Conservation (phyloP, 1,284 basidiomycete species). For the Cryptococcus neoformans region DNA sequence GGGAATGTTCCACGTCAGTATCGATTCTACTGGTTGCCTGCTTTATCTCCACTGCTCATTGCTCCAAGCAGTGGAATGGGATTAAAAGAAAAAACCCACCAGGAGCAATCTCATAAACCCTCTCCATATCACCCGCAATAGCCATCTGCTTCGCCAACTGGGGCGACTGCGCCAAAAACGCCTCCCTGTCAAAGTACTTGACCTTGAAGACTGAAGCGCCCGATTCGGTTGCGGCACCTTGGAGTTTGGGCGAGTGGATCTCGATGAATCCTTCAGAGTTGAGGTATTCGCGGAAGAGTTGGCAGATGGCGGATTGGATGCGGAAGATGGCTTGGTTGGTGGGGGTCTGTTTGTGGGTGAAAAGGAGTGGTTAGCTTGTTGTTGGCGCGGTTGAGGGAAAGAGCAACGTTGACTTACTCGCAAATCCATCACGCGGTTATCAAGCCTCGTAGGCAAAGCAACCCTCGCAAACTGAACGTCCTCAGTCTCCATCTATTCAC, state of each 20-base stretch:
- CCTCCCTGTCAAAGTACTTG: slow-evolving; percentile 91
- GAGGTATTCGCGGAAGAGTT: slow-evolving; percentile 85
- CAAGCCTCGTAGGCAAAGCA: slow-evolving; percentile 86
- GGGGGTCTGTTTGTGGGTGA: slow-evolving; percentile 61
- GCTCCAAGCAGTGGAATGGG: too few relatives aligned
- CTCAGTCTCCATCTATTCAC: slow-evolving; percentile 53
- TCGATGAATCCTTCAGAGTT: slow-evolving; percentile 68
- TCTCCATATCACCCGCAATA: slow-evolving; percentile 96
- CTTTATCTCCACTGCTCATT: too few relatives aligned
- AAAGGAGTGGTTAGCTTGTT: neutral
- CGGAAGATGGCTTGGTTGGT: slow-evolving; percentile 97
- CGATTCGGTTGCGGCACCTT: slow-evolving; percentile 94
- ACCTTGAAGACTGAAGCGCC: slow-evolving; percentile 98
- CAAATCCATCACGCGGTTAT: slow-evolving; percentile 93
- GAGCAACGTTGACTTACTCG: slow-evolving; percentile 57
- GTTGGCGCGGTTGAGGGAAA: neutral
- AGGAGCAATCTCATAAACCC: slow-evolving; percentile 93
- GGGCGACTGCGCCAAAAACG: slow-evolving; percentile 94
- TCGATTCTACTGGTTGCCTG: too few relatives aligned
- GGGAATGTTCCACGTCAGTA: too few relatives aligned
- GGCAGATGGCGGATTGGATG: slow-evolving; percentile 81
- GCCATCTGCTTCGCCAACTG: slow-evolving; percentile 99
- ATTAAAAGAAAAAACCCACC: slow-evolving; percentile 26
- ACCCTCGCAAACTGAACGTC: slow-evolving; percentile 62
- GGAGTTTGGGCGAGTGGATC: slow-evolving; percentile 97